A percentile compares a stretch with the other conserved stretches of the same genome.
Evolutionary conservation across 1,284 basidiomycete species (phyloP).

Genomic region (Cystobasidium pallidum): DNA sequence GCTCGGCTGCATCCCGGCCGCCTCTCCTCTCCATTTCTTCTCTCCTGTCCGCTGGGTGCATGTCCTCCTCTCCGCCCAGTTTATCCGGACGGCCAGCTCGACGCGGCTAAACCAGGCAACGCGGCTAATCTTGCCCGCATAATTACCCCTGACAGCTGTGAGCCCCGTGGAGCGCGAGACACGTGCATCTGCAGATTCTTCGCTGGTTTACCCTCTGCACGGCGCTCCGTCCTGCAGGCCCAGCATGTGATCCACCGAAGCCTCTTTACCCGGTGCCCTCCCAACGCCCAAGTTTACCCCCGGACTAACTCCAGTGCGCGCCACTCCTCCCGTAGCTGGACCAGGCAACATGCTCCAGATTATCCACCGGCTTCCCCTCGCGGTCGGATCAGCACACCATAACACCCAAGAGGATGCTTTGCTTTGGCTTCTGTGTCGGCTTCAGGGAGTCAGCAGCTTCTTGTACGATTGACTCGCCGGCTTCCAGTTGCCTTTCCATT

Average conservation of each 20-base stretch:
- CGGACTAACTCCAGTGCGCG: too few species aligned
- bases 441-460: too few species aligned
- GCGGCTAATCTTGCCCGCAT: background rate
- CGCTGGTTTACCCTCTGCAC: background rate
- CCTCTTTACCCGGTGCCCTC: background rate
- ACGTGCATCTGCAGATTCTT: background rate
- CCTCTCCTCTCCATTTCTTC: too few species aligned
- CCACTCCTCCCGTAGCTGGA: too few species aligned
- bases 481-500: too few species aligned
- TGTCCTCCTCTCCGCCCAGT: conserved; percentile 1
- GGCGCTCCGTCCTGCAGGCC: background rate
- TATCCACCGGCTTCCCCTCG: background rate
- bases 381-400: too few species aligned
- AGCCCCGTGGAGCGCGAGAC: background rate
- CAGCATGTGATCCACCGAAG: background rate
- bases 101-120: background rate
- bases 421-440: too few species aligned
- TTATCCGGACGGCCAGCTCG: background rate
- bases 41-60: too few species aligned
- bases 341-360: background rate
- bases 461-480: too few species aligned
- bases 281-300: background rate
- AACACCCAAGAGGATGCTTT: too few species aligned
- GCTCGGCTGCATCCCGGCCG: conserved; percentile 1
- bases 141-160: background rate